Base-by-base conservation (phyloP, 495 filamentous ascomycete species). In the Aspergillus indologenus region DNA sequence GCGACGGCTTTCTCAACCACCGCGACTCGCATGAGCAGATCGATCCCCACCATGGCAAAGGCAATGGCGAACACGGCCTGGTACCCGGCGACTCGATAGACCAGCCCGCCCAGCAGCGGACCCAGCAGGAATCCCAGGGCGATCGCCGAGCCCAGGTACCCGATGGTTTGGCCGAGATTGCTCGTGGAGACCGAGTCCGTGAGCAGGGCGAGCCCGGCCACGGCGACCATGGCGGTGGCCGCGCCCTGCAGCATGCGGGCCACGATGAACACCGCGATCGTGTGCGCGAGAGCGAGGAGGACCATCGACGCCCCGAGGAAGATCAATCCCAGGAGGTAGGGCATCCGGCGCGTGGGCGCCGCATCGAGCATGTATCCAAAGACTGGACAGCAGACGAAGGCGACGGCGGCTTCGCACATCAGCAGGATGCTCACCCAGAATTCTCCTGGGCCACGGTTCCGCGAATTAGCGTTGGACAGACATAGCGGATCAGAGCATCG, bases 211-310 rank as follows among this genome's bases (percentile, higher is more conserved):
- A 88, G 68, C 1, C 85, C 83, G 19, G 85, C 78, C 0, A 85
- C 85, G 76, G 83, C 86, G 0, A 89, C 86, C 44, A 85, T 75
- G 3, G 85, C 86, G 5, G 78, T 81, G 60, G 83, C 83, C 5
- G 81, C 68, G 6, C 87, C 85, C 66, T 90, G 85, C 19, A 89
- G 65, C 8, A 88, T 57, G 21, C 87, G 71, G 9, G 85, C 86
- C 8, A 84, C 19, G 5, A 81, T 68, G 20, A 89, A 74, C 3
- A 84, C 69, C 2, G 74, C 56, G 9, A 87, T 57, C 23, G 68
- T 82, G 49, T 73, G 69, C 0, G 85, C 83, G 6, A 81, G 29
- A 6, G 79, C 81, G 1, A 89, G 72, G 53, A 89, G 67, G 0
- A 82, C 62, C 49, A 87, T 89, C 1, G 81, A 81, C 9, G 72